Base-by-base conservation (phyloP, 2,329 filamentous ascomycete genomes). In the Huntiella decipiens region DNA sequence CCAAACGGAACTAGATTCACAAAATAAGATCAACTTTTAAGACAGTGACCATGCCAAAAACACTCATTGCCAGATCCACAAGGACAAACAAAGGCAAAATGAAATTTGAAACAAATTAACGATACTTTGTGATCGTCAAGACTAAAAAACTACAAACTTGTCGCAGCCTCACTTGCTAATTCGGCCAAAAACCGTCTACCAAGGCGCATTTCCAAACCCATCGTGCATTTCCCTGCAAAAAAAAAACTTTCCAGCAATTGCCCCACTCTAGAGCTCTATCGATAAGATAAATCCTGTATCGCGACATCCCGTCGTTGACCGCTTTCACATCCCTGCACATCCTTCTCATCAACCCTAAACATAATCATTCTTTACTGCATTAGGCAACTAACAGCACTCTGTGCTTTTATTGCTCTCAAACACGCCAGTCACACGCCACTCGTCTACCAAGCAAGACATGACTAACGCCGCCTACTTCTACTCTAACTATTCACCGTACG, bases 181-280 rank as follows among this genome's bases (percentile, higher is more conserved):
- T 13, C 19, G 36, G 32, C 19, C 37, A 44, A 38, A 37, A 19
- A 39, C 33, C 33, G 17, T 35, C 13, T 39, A 31, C 43, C 22
- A 28, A 28, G 22, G 22, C 22, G 22, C 22, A 28, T 28, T 28
- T 28, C 22, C 22, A 28, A 28, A 3, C 22, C 22, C 22, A 28
- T 28, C 7, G 22, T 28, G 7, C 22, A 41, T 22, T 22, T 32
- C 17, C 17, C 22, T 31, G 39, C 39, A 43, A 37, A 44, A 50
- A 49, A 49, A 44, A 47, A 46, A 46, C 43, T 44, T 50, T 50
- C 38, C 48, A 35, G 4, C 45, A 5, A 12, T 33, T 10, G 39
- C 46, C 40, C 44, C 40, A 50, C 48, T 46, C 48, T 40, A 46
- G 44, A 50, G 44, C 19, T 32, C 44, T 46, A 50, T 50, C 48